Evolutionary conservation across 306 rosid genomes (phyloP).

Genomic region (Notholithocarpus densiflorus): DNA sequence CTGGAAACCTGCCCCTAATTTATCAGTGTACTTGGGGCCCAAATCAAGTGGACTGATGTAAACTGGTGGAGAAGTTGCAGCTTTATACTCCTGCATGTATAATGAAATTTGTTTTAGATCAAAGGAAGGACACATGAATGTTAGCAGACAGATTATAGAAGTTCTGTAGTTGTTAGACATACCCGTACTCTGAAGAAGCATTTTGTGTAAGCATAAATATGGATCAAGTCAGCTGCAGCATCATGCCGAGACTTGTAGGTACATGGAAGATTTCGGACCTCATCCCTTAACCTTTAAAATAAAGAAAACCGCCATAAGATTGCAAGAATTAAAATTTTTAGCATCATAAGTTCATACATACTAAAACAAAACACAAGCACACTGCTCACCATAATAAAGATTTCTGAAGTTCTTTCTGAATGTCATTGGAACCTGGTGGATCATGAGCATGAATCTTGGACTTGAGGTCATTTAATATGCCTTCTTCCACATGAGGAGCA

Average conservation of each 20-base stretch:
- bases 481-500: constrained; percentile 66
- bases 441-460: constrained; percentile 61
- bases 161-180: constrained; percentile 17
- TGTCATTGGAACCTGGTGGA: constrained; percentile 65
- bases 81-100: constrained; percentile 65
- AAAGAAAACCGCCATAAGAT: constrained; percentile 7
- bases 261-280: constrained; percentile 83
- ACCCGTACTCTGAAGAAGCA: constrained; percentile 91
- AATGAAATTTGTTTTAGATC: constrained; percentile 3
- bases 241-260: constrained; percentile 96
- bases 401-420: constrained; percentile 66
- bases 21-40: constrained; percentile 85
- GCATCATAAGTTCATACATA: constrained; percentile 8
- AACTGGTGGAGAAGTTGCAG: constrained; percentile 92
- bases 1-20: constrained; percentile 72
- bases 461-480: constrained; percentile 59
- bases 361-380: not conserved
- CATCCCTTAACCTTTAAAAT: constrained; percentile 85
- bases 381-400: constrained; percentile 69
- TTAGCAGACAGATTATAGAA: not conserved
- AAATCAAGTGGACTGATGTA: constrained; percentile 97
- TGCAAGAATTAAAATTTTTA: constrained; percentile 1
- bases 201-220: constrained; percentile 84
- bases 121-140: not conserved
- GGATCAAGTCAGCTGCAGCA: constrained; percentile 99